phyloP scores from a whole-genome alignment of 305 asterid species.

The Fraxinus sp. region DNA sequence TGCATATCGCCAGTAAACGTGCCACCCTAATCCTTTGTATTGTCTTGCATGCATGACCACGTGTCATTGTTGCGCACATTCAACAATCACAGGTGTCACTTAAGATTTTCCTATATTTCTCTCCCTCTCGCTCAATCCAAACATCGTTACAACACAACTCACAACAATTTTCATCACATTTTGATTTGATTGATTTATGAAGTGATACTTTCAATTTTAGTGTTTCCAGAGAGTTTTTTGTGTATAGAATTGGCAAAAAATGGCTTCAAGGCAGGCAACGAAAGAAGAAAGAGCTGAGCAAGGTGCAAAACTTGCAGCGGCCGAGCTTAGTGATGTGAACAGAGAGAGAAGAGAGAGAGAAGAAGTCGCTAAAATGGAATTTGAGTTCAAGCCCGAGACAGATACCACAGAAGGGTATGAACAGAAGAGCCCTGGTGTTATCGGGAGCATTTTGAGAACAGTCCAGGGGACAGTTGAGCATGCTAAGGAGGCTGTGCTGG shows the following conservation, averaged over 20 bases:
- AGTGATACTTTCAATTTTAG: neutral
- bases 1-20: neutral
- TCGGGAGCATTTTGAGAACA: slow-evolving; percentile 42
- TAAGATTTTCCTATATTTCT: neutral
- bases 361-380: neutral
- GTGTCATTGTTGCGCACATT: slow-evolving; percentile 11
- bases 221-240: neutral
- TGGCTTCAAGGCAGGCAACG: slow-evolving; percentile 49
- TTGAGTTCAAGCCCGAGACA: neutral
- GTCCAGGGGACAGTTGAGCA: slow-evolving; percentile 49
- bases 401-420: slow-evolving; percentile 1
- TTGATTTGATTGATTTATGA: neutral
- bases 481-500: slow-evolving; percentile 61
- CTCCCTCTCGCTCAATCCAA: neutral
- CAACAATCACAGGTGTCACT: slow-evolving; percentile 22
- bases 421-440: slow-evolving; percentile 46
- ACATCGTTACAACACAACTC: neutral
- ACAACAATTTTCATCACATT: neutral
- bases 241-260: neutral
- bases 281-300: slow-evolving; percentile 57
- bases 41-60: slow-evolving; percentile 18
- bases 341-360: slow-evolving; percentile 32
- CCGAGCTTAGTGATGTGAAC: slow-evolving; percentile 54
- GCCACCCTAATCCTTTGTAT: neutral
- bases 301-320: slow-evolving; percentile 55